phyloP scores from a whole-genome alignment of 371 early-diverging fungal genomes.

The Chytridium lagenaria region DNA sequence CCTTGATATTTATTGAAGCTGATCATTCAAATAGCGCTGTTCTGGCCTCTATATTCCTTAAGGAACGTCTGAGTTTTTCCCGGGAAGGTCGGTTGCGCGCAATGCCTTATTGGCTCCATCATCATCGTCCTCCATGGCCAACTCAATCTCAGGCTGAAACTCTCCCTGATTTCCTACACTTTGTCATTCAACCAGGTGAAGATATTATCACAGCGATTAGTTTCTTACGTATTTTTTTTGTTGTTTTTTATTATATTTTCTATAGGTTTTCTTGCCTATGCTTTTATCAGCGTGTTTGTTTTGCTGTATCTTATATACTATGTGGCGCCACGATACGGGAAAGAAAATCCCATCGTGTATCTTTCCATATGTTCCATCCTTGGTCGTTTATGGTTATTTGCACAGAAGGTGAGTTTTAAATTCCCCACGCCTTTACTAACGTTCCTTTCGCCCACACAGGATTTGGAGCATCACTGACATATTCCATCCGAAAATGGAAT shows the following conservation, averaged over 20 bases:
- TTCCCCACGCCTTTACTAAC: no score
- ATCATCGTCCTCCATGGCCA: conserved; percentile 47
- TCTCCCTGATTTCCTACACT: no score
- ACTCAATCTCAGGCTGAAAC: no score
- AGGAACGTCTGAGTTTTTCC: conserved; percentile 44
- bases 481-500: conserved; percentile 30
- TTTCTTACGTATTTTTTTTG: not conserved
- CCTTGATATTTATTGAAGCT: no score
- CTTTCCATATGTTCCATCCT: conserved; percentile 80
- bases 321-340: conserved; percentile 43
- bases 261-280: conserved; percentile 74
- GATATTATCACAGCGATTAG: no score
- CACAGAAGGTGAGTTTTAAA: conserved; percentile 40
- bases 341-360: conserved; percentile 72
- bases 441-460: no score
- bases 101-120: conserved; percentile 47
- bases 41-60: conserved; percentile 45
- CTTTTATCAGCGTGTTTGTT: conserved; percentile 52
- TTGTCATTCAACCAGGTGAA: no score
- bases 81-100: conserved; percentile 46
- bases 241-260: not conserved
- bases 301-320: conserved; percentile 69
- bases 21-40: no score
- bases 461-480: conserved; percentile 51
- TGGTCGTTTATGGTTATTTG: conserved; percentile 66